Base-by-base conservation (phyloP, 345 rosid genomes). In the Stellera chamaejasme region DNA sequence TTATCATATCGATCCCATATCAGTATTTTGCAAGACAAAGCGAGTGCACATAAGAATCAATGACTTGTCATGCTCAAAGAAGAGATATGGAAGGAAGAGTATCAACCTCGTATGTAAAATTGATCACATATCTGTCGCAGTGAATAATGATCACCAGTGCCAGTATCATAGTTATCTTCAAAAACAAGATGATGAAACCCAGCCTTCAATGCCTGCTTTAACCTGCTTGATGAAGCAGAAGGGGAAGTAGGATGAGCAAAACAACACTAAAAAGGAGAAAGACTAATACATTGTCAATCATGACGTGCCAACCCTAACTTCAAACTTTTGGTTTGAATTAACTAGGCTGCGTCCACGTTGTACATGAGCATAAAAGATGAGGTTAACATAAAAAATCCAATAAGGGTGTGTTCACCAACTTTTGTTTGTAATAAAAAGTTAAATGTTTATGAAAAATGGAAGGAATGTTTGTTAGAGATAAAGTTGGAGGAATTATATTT, bases 101-200 rank as follows among this genome's bases (percentile, higher is more conserved):
- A 19, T 13, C 11, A 55, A 84, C 97, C 99, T 85, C 79, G 79
- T 56, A 94, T 76, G 64, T 90, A 90, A 39, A 62, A 75, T 70
- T 94, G 99, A 63, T 94, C 99, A 28, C 99, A 94, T 69, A 90
- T 94, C 73, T 94, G 97, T 71, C 99, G 80, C 67, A 94, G 67
- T 19, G 99, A 94, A 68, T 94, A 94, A 79, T 90, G 97, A 66
- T 94, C 99, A 41, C 97, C 97, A 2, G 95, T 94, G 63, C 99
- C 99, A 15, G 99, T 94, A 67, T 94, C 99, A 57, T 90, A 94
- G 66, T 94, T 94, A 67, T 94, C 99, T 76, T 94, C 99, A 54
- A 94, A 94, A 59, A 94, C 72, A 70, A 94, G 92, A 80, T 94
- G 90, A 42, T 46, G 79, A 72, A 94, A 94, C 45, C 99, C 97